Conservation (phyloP, 2,329 filamentous ascomycete genomes). For the Cladophialophora immunda region DNA sequence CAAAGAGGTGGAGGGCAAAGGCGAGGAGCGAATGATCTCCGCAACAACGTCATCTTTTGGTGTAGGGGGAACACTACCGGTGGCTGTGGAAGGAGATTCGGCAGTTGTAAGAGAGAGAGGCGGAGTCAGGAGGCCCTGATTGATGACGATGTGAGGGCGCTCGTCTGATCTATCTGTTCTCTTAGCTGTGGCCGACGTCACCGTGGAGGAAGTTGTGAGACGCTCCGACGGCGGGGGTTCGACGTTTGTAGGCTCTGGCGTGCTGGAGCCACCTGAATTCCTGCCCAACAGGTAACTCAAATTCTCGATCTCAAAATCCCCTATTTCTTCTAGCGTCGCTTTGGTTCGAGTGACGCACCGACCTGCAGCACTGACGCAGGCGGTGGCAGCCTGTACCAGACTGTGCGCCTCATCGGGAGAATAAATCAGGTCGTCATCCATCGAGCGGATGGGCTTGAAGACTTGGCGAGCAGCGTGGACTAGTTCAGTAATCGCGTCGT, state of each 20-base stretch:
- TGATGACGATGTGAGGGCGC: constrained; percentile 23
- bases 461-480: constrained; percentile 83
- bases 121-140: constrained; percentile 28
- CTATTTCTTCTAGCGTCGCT: constrained; percentile 83
- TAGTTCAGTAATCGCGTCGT: constrained; percentile 79
- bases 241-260: constrained; percentile 60
- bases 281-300: constrained; percentile 26
- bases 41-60: constrained; percentile 30
- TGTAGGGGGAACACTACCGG: constrained; percentile 29
- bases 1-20: constrained; percentile 13
- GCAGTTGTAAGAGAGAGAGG: constrained; percentile 30
- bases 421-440: constrained; percentile 78
- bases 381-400: constrained; percentile 80
- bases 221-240: constrained; percentile 13
- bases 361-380: constrained; percentile 87
- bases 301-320: constrained; percentile 75
- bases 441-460: constrained; percentile 72
- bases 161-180: constrained; percentile 7
- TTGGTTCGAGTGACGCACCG: constrained; percentile 91
- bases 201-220: constrained; percentile 13
- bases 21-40: constrained; percentile 27
- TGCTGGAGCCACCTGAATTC: constrained; percentile 33
- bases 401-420: constrained; percentile 80
- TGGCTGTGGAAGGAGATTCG: constrained; percentile 27
- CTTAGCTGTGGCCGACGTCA: constrained; percentile 8